These are phyloP conservation scores for Tritrichomonas foetus DNA, from an alignment of 208 protist genomes.

Conservation along the genomic window DNA sequence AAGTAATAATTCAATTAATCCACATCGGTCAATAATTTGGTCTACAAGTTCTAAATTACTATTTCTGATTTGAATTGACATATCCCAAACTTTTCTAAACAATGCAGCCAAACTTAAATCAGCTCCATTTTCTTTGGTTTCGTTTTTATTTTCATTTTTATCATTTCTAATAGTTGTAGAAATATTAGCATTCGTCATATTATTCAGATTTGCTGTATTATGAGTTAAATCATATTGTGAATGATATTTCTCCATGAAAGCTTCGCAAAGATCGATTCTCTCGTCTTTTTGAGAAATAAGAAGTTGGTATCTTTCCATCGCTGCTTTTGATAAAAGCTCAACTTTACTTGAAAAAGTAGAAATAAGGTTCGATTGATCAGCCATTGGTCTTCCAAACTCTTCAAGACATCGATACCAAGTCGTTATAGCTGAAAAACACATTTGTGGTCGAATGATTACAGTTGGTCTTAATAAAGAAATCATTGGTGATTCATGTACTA, in stretches of 20 bases:
- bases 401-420: neutral
- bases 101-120: too few relatives aligned
- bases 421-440: neutral
- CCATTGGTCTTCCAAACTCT: neutral
- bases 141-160: too few relatives aligned
- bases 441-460: neutral
- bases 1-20: slow-evolving; percentile 4
- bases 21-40: neutral
- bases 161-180: too few relatives aligned
- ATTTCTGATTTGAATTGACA: neutral
- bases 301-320: neutral
- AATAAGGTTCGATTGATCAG: neutral
- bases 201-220: too few relatives aligned
- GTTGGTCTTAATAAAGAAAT: neutral
- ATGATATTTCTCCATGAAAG: neutral
- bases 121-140: too few relatives aligned
- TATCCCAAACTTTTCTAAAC: neutral
- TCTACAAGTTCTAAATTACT: neutral
- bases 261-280: neutral
- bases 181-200: too few relatives aligned
- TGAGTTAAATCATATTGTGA: neutral
- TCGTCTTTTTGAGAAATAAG: neutral
- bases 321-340: neutral
- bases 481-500: too few relatives aligned
- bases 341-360: neutral